Percentiles rank a stretch among this genome's conserved stretches.
Conservation (phyloP, 2,329 filamentous ascomycete species). For the Colletotrichum agaves region DNA sequence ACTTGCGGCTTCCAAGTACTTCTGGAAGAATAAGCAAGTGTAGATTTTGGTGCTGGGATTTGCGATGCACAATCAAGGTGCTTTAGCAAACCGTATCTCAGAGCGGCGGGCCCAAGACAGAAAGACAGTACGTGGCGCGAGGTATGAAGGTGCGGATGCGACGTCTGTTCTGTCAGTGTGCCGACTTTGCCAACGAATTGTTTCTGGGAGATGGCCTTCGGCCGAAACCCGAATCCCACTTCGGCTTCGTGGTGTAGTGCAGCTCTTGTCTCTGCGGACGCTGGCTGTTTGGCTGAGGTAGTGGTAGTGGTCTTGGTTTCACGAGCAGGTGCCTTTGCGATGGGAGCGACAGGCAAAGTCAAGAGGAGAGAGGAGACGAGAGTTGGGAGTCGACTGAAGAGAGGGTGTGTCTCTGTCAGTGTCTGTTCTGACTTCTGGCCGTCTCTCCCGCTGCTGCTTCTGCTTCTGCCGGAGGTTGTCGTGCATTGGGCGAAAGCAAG, state of each 20-base stretch:
- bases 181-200: constrained; percentile 6
- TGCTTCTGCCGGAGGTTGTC: constrained; percentile 11
- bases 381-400: not conserved
- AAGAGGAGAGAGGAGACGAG: not conserved
- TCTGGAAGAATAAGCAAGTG: constrained; percentile 30
- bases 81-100: not conserved
- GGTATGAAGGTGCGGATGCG: constrained; percentile 1
- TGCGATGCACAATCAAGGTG: not conserved
- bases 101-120: constrained; percentile 25
- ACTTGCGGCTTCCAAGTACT: constrained; percentile 21
- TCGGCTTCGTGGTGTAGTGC: not conserved
- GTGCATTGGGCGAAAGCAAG: constrained; percentile 9
- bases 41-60: constrained; percentile 8
- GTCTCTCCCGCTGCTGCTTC: not conserved
- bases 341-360: not conserved
- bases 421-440: constrained; percentile 14
- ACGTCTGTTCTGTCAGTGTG: constrained; percentile 22
- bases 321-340: not conserved
- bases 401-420: not conserved
- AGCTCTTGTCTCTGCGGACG: constrained; percentile 3
- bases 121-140: not conserved
- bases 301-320: not conserved
- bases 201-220: constrained; percentile 14
- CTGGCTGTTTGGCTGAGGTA: constrained; percentile 7
- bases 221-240: constrained; percentile 10